Evolutionary conservation across 179 eudicot species (phyloP), one percentile per base, ranked within the genome.

Genomic region (Silene coronaria): DNA sequence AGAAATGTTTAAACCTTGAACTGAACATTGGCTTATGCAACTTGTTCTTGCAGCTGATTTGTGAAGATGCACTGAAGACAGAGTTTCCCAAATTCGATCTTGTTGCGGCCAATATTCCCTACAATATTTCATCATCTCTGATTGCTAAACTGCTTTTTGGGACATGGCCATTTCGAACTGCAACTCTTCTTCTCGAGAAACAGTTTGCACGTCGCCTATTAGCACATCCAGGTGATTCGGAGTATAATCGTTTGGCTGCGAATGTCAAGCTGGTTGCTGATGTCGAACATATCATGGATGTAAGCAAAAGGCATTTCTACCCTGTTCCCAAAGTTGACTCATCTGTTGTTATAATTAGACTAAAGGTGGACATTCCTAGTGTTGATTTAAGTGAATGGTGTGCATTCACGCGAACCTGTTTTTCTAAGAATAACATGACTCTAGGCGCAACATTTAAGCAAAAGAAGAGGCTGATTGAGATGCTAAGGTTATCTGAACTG

Each of bases 71-170:
- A 19, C 75, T 94, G 82, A 91, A 90, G 88, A 80, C 84, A 6
- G 91, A 89, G 79, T 92, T 90, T 64, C 94, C 97, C 1, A 74
- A 71, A 26, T 90, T 88, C 70, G 92, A 94, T 92, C 91, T 91
- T 67, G 91, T 94, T 28, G 98, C 92, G 75, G 98, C 98, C 2
- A 94, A 94, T 78, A 94, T 94, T 74, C 98, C 98, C 2, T 94
- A 92, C 26, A 85, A 85, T 6, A 91, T 94, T 51, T 92, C 98
- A 2, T 92, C 98, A 16, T 97, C 96, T 48, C 85, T 91, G 61
- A 80, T 94, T 75, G 96, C 97, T 27, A 94, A 91, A 55, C 76
- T 94, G 83, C 77, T 92, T 11, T 94, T 84, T 75, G 94, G 91
- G 74, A 55, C 70, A 28, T 61, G 58, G 67, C 76, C 78, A 12